Evolutionary conservation across 2,329 filamentous ascomycete genomes (phyloP).

Genomic region (Pseudogymnoascus sp.): DNA sequence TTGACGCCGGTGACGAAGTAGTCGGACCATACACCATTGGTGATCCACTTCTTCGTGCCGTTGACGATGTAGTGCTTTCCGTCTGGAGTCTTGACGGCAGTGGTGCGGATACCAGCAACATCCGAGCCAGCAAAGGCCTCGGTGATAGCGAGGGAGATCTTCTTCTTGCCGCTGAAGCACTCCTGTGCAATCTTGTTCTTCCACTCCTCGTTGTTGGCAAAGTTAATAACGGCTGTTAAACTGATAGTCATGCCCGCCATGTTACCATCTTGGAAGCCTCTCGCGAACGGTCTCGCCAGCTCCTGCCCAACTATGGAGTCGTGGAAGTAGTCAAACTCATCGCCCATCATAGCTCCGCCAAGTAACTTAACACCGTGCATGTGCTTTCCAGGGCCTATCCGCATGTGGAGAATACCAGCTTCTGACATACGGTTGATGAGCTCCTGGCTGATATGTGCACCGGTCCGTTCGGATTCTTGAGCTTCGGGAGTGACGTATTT

Average conservation of each 20-base stretch:
- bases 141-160: slow-evolving; percentile 80
- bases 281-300: slow-evolving; percentile 57
- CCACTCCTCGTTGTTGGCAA: slow-evolving; percentile 58
- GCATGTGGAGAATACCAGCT: slow-evolving; percentile 69
- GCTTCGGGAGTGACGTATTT: slow-evolving; percentile 65
- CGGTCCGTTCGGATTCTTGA: slow-evolving; percentile 64
- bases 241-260: slow-evolving; percentile 81
- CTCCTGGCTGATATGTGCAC: slow-evolving; percentile 59
- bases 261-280: slow-evolving; percentile 81
- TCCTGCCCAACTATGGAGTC: slow-evolving; percentile 72
- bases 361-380: slow-evolving; percentile 62
- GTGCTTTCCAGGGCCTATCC: slow-evolving; percentile 74
- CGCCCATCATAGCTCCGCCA: slow-evolving; percentile 60
- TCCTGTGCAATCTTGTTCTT: slow-evolving; percentile 61
- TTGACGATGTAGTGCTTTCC: slow-evolving; percentile 65
- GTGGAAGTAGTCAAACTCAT: slow-evolving; percentile 83
- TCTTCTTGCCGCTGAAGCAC: slow-evolving; percentile 72
- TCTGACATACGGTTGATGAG: slow-evolving; percentile 73
- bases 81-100: slow-evolving; percentile 65
- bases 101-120: slow-evolving; percentile 71
- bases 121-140: slow-evolving; percentile 83
- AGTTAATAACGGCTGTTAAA: slow-evolving; percentile 72
- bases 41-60: slow-evolving; percentile 80
- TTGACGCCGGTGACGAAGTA: slow-evolving; percentile 78
- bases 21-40: slow-evolving; percentile 70